phyloP scores from a whole-genome alignment of 2,329 filamentous ascomycete species.

The Penicillium sp. region DNA sequence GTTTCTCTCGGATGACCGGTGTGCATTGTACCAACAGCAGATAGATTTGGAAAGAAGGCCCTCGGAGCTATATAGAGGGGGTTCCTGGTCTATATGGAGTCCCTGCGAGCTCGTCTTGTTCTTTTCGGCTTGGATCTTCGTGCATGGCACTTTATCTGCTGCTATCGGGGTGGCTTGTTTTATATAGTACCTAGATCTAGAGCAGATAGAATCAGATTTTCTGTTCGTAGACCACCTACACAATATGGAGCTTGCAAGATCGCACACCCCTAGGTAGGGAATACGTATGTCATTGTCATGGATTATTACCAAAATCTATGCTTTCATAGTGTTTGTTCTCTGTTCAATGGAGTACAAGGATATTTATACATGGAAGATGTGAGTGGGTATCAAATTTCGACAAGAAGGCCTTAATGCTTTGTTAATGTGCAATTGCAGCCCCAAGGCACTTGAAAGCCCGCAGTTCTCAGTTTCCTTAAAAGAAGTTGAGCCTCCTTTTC shows the following conservation, averaged over 20 bases:
- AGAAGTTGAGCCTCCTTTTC: conserved; percentile 30
- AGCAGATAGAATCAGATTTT: conserved; percentile 13
- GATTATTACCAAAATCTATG: no score
- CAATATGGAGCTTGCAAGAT: not conserved
- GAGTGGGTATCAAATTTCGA: not conserved
- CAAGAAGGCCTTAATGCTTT: not conserved
- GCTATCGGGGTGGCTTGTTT: conserved; percentile 5
- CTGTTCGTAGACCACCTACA: not conserved
- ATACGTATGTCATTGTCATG: not conserved
- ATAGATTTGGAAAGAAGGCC: conserved; percentile 21
- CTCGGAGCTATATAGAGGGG: conserved; percentile 12
- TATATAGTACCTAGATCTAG: conserved; percentile 17
- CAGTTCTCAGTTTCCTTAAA: conserved; percentile 12
- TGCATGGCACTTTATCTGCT: conserved; percentile 1
- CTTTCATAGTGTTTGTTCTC: not conserved
- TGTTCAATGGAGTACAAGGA: not conserved
- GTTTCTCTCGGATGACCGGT: conserved; percentile 4
- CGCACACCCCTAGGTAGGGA: not conserved
- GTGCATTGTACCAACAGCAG: conserved; percentile 25
- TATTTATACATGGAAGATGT: not conserved
- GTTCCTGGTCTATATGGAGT: not conserved
- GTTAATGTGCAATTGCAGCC: not conserved
- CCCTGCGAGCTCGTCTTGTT: not conserved
- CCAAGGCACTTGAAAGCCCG: not conserved
- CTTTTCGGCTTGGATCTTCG: conserved; percentile 2